Conservation (phyloP, 768 basidiomycete genomes). For the Nevesoporus exiguus region DNA sequence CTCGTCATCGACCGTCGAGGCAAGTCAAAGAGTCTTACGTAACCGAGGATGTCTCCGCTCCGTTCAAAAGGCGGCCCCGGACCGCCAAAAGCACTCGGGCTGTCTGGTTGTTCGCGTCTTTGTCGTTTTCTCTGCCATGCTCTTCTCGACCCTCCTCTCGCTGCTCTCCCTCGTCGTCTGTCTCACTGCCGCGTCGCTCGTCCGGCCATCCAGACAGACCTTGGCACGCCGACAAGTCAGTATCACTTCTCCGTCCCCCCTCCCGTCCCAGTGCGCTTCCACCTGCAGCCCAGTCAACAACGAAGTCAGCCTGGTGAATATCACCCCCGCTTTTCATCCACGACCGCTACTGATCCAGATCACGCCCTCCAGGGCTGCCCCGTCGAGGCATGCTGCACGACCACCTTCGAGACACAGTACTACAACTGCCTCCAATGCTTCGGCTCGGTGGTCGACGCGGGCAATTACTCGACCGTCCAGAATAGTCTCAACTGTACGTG, state of each 20-base stretch:
- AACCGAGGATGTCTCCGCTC: slow-evolving; percentile 5
- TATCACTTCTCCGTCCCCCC: slow-evolving; percentile 4
- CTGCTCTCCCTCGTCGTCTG: slow-evolving; percentile 3
- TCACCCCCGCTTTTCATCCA: not conserved
- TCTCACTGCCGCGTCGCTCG: not conserved
- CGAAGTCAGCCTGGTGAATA: slow-evolving; percentile 24
- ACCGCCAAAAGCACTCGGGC: too few species aligned
- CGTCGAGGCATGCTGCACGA: slow-evolving; percentile 37
- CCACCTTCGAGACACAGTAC: slow-evolving; percentile 37
- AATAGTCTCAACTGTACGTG: slow-evolving; percentile 35
- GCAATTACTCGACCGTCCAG: slow-evolving; percentile 32
- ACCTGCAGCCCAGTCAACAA: slow-evolving; percentile 22
- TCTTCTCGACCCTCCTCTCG: not conserved
- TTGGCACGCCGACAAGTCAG: slow-evolving; percentile 19
- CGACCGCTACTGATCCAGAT: not conserved
- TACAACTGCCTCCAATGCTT: slow-evolving; percentile 43
- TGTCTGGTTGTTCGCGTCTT: too few species aligned
- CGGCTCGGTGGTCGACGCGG: slow-evolving; percentile 23
- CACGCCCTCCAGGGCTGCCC: slow-evolving; percentile 27
- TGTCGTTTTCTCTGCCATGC: slow-evolving; percentile 21
- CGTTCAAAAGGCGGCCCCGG: too few species aligned
- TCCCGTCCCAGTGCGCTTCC: slow-evolving; percentile 26
- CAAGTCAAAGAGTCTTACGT: slow-evolving; percentile 10
- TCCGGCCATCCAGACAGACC: not conserved
- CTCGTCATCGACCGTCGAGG: slow-evolving; percentile 26